A percentile compares a stretch with the other conserved stretches of the same genome.
Evolutionary conservation across 495 filamentous ascomycete species (phyloP).

Genomic region (Tuber borchii): DNA sequence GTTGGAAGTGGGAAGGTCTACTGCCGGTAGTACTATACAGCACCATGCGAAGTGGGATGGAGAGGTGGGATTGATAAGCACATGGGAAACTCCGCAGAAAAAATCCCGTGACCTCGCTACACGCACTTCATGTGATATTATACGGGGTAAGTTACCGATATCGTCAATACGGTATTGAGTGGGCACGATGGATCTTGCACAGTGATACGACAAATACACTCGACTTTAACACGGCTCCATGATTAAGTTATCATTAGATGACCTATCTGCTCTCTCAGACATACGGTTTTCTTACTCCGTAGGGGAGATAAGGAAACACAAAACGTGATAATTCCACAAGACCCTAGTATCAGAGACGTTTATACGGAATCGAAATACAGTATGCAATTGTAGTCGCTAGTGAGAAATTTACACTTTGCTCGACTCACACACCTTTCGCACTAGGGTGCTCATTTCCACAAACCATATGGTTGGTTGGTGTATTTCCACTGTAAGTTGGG

Average conservation of each 20-base stretch:
- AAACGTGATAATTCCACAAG: not conserved
- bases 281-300: not conserved
- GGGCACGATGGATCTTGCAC: not conserved
- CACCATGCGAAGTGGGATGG: slow-evolving; percentile 12
- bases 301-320: not conserved
- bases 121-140: not conserved
- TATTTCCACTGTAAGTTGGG: slow-evolving; percentile 55
- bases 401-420: not conserved
- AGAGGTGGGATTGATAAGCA: slow-evolving; percentile 34
- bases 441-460: slow-evolving; percentile 50
- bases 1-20: not conserved
- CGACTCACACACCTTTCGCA: slow-evolving; percentile 6
- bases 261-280: not conserved
- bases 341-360: not conserved
- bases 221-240: not conserved
- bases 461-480: slow-evolving; percentile 58
- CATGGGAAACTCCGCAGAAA: slow-evolving; percentile 15
- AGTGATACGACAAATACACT: not conserved
- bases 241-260: not conserved
- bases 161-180: not conserved
- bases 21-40: too few species aligned
- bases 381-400: not conserved
- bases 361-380: not conserved
- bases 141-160: not conserved
- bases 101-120: not conserved